These are phyloP conservation scores for Oldenlandia corymbosa DNA, from an alignment of 257 asterid genomes.

Conservation along the genomic window DNA sequence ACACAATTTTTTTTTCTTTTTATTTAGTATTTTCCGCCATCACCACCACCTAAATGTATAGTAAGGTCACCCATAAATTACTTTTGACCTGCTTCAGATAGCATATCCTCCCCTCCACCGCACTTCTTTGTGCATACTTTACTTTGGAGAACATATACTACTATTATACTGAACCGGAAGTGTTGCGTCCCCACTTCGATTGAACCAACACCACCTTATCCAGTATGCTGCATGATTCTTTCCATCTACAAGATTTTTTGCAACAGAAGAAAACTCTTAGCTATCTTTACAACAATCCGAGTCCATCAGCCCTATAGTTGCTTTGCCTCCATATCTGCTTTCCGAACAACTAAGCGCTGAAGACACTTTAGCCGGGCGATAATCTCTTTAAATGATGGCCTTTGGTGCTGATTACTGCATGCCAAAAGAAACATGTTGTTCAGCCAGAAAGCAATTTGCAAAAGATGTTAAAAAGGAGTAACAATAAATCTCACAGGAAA, in stretches of 20 bases:
- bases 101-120: slow-evolving; percentile 31
- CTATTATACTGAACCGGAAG: slow-evolving; percentile 32
- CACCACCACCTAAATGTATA: slow-evolving; percentile 6
- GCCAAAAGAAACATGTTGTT: slow-evolving; percentile 10
- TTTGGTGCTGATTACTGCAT: slow-evolving; percentile 68
- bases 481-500: neutral
- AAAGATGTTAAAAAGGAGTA: neutral
- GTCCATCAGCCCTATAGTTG: slow-evolving; percentile 25
- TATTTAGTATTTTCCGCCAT: slow-evolving; percentile 17
- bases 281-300: slow-evolving; percentile 26
- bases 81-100: slow-evolving; percentile 9
- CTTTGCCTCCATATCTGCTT: slow-evolving; percentile 27
- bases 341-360: slow-evolving; percentile 49
- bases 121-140: slow-evolving; percentile 52
- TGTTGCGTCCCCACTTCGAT: slow-evolving; percentile 82
- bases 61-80: slow-evolving; percentile 11
- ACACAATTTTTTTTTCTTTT: too few species aligned
- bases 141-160: slow-evolving; percentile 30
- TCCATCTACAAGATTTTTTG: slow-evolving; percentile 24
- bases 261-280: slow-evolving; percentile 25
- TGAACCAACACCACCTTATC: slow-evolving; percentile 68
- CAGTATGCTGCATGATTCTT: slow-evolving; percentile 23
- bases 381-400: slow-evolving; percentile 87
- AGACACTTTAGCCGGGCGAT: slow-evolving; percentile 72
- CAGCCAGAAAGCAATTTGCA: neutral